Percentiles rank a stretch among this genome's conserved stretches.
Conservation (phyloP, 2,329 filamentous ascomycete genomes). For the Sclerotinia nivalis region DNA sequence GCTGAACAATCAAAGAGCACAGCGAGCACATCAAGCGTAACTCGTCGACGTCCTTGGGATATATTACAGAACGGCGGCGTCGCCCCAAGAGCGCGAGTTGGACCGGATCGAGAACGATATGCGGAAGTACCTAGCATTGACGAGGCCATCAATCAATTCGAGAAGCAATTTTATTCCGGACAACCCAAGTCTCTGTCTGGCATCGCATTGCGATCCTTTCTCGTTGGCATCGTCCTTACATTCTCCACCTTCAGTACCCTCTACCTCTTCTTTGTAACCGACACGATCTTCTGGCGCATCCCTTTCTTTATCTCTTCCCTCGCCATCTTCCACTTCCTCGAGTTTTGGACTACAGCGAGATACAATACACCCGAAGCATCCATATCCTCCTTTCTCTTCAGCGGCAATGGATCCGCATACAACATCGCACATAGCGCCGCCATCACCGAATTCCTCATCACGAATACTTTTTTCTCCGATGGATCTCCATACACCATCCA, state of each 20-base stretch:
- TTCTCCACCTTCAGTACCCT: slow-evolving; percentile 34
- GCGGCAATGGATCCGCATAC: slow-evolving; percentile 81
- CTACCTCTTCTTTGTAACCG: slow-evolving; percentile 29
- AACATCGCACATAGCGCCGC: slow-evolving; percentile 78
- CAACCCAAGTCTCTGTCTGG: slow-evolving; percentile 42
- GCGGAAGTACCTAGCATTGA: slow-evolving; percentile 29
- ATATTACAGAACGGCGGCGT: slow-evolving; percentile 26
- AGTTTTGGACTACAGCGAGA: slow-evolving; percentile 86
- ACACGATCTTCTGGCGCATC: slow-evolving; percentile 54
- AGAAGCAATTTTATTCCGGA: slow-evolving; percentile 36
- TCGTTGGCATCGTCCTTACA: slow-evolving; percentile 38
- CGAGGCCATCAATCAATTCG: slow-evolving; percentile 33
- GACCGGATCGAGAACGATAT: slow-evolving; percentile 12
- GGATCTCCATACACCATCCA: background rate
- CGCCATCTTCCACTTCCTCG: slow-evolving; percentile 88
- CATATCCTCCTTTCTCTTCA: slow-evolving; percentile 77
- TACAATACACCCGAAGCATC: slow-evolving; percentile 76
- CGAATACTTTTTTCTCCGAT: slow-evolving; percentile 55
- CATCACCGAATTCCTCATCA: slow-evolving; percentile 68
- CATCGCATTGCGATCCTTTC: slow-evolving; percentile 43
- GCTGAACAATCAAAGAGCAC: background rate
- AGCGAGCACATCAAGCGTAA: slow-evolving; percentile 1
- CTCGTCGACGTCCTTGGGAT: slow-evolving; percentile 23
- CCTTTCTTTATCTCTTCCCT: slow-evolving; percentile 70
- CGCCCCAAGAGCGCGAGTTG: slow-evolving; percentile 7